Base-by-base conservation (phyloP, 148 eudicot genomes). In the Rhododendron vialii region DNA sequence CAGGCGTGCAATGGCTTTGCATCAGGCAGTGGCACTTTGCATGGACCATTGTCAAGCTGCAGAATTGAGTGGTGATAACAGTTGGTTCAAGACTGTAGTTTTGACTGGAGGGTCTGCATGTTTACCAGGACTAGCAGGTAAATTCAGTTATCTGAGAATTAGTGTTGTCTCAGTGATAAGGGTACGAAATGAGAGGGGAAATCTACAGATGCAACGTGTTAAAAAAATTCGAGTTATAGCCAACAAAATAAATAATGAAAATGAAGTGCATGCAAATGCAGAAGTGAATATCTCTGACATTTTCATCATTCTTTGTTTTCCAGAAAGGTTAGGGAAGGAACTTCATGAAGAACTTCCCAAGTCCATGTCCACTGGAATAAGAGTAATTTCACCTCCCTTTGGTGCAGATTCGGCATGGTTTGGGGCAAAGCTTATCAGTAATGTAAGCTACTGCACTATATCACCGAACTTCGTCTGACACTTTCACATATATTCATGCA, bases 21-120 rank as follows among this genome's bases (percentile, higher is more conserved):
- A 96, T 79, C 93, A 93, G 88, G 98, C 97, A 2, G 93, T 96
- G 87, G 95, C 93, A 73, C 95, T 94, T 73, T 95, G 98, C 92
- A 96, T 96, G 90, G 97, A 96, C 84, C 98, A 93, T 87, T 95
- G 99, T 89, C 92, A 90, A 55, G 97, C 86, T 88, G 97, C 97
- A 38, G 97, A 93, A 82, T 90, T 95, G 87, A 89, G 82, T 15
- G 92, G 82, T 55, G 94, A 95, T 83, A 89, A 93, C 84, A 90
- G 87, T 91, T 96, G 98, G 99, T 96, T 90, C 92, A 96, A 92
- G 89, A 94, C 98, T n/a, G 89, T 96, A 74, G 96, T 96, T n/a
- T 89, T 95, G 87, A 86, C 92, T 50, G 99, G 99, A 55, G 99
- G 99, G 81, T 91, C 88, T 78, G 96, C 99, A 55, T 96, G 99